Conservation (phyloP, 345 rosid genomes). For the Moricandia moricandioides region DNA sequence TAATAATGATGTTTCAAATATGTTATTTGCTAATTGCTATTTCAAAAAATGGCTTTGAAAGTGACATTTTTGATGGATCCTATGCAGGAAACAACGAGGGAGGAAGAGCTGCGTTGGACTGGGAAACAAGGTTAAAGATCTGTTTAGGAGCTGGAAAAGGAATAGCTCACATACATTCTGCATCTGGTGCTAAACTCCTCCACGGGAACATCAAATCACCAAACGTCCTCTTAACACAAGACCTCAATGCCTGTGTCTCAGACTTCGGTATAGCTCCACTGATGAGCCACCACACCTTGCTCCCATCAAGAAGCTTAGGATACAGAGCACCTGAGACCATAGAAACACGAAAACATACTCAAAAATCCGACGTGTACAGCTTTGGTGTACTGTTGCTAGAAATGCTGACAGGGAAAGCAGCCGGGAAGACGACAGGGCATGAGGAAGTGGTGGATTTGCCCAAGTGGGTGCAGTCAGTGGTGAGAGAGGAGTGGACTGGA, state of each 20-base stretch:
- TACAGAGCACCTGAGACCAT: conserved; percentile 84
- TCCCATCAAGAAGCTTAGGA: conserved; percentile 62
- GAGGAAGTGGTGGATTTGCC: conserved; percentile 78
- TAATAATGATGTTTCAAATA: conserved; percentile 31
- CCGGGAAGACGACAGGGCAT: conserved; percentile 49
- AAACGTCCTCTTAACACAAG: conserved; percentile 66
- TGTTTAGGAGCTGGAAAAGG: conserved; percentile 74
- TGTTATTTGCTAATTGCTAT: neutral
- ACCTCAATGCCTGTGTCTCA: conserved; percentile 55
- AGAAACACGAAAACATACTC: conserved; percentile 55
- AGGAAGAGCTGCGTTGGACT: conserved; percentile 53
- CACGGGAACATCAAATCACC: conserved; percentile 86
- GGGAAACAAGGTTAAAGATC: conserved; percentile 75
- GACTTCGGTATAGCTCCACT: conserved; percentile 74
- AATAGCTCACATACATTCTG: conserved; percentile 67
- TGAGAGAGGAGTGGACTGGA: conserved; percentile 90
- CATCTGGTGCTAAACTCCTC: conserved; percentile 55
- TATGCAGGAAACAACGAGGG: conserved; percentile 51
- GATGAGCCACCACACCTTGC: conserved; percentile 50
- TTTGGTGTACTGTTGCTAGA: conserved; percentile 82
- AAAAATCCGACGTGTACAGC: conserved; percentile 81
- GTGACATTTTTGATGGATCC: neutral
- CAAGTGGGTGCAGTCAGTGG: conserved; percentile 86
- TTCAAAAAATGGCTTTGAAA: conserved; percentile 1
- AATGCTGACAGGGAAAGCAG: conserved; percentile 84